Conservation (phyloP, 305 asterid species). For the Fraxinus angustifolia region DNA sequence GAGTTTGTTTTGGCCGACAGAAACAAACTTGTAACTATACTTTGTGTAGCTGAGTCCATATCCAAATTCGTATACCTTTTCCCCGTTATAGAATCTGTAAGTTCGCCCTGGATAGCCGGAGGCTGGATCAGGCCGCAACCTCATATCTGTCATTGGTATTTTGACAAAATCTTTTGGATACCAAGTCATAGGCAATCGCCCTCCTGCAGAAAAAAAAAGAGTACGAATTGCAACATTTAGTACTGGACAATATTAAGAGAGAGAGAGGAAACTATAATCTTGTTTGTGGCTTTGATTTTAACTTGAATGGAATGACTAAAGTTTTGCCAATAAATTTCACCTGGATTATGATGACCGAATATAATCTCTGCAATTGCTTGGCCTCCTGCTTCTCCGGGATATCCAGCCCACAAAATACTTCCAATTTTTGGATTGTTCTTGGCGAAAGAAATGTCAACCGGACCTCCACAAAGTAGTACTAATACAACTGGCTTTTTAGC, state of each 20-base stretch:
- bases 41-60: conserved; percentile 69
- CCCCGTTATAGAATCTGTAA: conserved; percentile 58
- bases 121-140: conserved; percentile 51
- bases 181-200: conserved; percentile 56
- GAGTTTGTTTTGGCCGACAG: conserved; percentile 30
- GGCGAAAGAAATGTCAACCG: conserved; percentile 55
- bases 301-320: neutral
- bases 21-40: conserved; percentile 44
- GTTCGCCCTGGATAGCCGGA: conserved; percentile 62
- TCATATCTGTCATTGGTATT: conserved; percentile 47
- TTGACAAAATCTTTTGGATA: conserved; percentile 49
- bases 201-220: conserved; percentile 33
- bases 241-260: neutral
- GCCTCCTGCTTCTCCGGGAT: conserved; percentile 69
- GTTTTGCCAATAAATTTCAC: conserved; percentile 21
- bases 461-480: conserved; percentile 67
- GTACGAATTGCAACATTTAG: neutral
- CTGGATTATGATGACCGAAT: conserved; percentile 73
- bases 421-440: conserved; percentile 49
- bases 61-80: conserved; percentile 62
- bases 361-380: conserved; percentile 60
- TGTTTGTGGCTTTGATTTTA: neutral
- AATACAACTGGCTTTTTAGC: conserved; percentile 49
- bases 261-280: neutral
- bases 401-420: conserved; percentile 66